Base-by-base conservation (phyloP, 495 filamentous ascomycete genomes). In the Penicillium soppii region DNA sequence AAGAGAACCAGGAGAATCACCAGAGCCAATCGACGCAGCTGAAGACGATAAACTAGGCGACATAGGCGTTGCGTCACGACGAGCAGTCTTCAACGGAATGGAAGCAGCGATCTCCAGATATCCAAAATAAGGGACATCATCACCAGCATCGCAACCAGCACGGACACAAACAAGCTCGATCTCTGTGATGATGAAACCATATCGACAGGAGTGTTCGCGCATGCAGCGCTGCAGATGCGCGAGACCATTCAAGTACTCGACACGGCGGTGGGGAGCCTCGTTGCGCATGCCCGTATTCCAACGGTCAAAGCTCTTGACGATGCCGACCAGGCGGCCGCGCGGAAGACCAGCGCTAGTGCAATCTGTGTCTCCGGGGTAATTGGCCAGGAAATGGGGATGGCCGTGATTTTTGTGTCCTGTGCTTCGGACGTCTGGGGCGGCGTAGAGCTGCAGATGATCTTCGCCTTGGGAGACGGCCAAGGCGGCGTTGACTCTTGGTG, bases 211-310 rank as follows among this genome's bases (percentile, higher is more conserved):
- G 67, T 95, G 89, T 70, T 94, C 90, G 66, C 91, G 88, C 91
- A 96, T 95, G 65, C 83, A 82, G 37, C 85, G 82, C 66, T 96
- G 91, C 22, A 96, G 73, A 52, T 95, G 88, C 0, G 90, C 81
- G 9, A 96, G 81, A 5, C 88, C 87, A 26, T 87, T 82, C 7
- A 96, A 83, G 70, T 95, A 96, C 67, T 91, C 82, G 47, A 95
- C 88, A 22, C 90, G 82, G 53, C 88, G 83, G 66, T 86, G 77
- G 38, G 90, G 87, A 30, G 82, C 80, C 62, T 92, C 90, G 52
- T 84, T 84, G 61, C 91, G 88, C 89, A 95, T 92, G 49, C 87
- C 88, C 3, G 89, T 90, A 75, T 96, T 96, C 89, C 92, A 96
- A 35, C 87, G 83, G 61, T 95, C 87, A 65, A 90, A 95, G 62